phyloP scores from a whole-genome alignment of 2,329 filamentous ascomycete species.

The Talaromyces sp. region DNA sequence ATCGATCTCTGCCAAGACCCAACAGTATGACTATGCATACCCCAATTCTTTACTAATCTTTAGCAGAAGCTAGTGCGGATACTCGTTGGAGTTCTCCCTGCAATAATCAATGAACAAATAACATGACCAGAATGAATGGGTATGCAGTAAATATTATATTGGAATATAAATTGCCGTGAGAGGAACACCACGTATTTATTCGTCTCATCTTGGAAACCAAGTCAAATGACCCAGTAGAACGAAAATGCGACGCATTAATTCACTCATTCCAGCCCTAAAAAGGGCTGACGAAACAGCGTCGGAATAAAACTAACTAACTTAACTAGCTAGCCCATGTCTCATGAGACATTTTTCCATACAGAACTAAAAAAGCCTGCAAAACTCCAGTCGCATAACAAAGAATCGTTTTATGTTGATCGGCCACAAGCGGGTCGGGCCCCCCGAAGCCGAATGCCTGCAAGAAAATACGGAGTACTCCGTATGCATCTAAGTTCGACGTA shows the following conservation, averaged over 20 bases:
- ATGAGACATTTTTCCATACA: no score
- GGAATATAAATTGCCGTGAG: no score
- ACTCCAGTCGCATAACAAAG: background rate
- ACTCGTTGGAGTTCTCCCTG: no score
- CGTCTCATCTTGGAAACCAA: no score
- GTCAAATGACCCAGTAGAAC: background rate
- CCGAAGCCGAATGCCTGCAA: background rate
- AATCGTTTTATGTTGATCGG: background rate
- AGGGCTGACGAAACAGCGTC: background rate
- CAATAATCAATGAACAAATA: background rate
- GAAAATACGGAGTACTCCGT: background rate
- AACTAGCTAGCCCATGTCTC: background rate
- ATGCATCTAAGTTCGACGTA: no score
- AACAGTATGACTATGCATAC: background rate
- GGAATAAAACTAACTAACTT: no score
- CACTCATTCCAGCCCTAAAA: no score
- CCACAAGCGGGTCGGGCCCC: background rate
- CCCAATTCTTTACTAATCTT: no score
- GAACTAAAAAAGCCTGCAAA: background rate
- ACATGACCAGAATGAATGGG: no score
- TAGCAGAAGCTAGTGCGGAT: no score
- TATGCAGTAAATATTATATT: no score
- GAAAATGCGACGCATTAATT: background rate
- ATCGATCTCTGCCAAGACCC: background rate
- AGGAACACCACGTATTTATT: conserved; percentile 4